Conservation (phyloP, 108 stramenopile species). For the Hondaea fermentalgiana region DNA sequence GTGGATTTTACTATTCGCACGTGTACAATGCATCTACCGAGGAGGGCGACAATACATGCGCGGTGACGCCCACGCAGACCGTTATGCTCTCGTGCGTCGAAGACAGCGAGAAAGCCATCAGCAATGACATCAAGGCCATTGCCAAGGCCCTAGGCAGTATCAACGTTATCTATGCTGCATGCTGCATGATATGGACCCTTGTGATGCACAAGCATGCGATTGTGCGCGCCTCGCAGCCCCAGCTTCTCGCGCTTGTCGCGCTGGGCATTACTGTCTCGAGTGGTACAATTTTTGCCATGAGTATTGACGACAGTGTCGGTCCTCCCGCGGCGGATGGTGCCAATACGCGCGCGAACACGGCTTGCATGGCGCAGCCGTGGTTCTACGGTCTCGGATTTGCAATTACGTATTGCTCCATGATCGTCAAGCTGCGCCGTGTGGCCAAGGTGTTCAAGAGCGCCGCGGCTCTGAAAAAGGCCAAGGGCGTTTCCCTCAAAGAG, state of each 20-base stretch:
- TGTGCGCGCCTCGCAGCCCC: background rate
- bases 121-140: background rate
- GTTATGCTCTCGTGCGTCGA: background rate
- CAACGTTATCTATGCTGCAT: background rate
- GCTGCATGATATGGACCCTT: background rate
- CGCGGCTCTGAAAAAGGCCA: background rate
- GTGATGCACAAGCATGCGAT: background rate
- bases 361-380: conserved; percentile 12
- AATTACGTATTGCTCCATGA: background rate
- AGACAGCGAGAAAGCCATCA: background rate
- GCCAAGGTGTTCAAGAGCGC: background rate
- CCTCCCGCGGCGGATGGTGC: background rate
- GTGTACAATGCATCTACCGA: background rate
- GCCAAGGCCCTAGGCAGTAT: background rate
- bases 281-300: background rate
- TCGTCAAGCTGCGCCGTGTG: background rate
- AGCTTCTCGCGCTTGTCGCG: background rate
- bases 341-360: background rate
- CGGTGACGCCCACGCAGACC: background rate
- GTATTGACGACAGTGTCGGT: background rate
- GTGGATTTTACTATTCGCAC: background rate
- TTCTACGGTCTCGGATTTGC: background rate
- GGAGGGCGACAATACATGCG: background rate
- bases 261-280: background rate
- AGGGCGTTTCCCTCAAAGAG: background rate